Evolutionary conservation across 257 asterid species (phyloP), one percentile per base, ranked within the genome.

Genomic region (Primulina eburnea): DNA sequence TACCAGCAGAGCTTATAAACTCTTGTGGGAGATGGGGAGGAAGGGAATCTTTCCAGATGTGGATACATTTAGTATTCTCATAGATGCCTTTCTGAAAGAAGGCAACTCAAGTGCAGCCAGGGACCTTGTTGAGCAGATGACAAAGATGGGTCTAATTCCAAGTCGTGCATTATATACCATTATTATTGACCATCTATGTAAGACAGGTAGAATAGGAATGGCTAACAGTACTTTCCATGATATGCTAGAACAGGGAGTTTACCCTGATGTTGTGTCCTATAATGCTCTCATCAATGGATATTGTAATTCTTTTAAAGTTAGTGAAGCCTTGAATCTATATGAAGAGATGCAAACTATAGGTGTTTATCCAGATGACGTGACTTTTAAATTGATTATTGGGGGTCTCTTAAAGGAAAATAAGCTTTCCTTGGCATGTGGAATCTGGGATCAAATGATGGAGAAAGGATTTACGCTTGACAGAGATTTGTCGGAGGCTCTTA

Each of bases 401-500:
- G 97, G 96, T 75, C 90, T 90, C 64, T 70, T 93, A 76, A 87
- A 76, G 75, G 96, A 87, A 78, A 87, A 81, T 55, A 86, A 85
- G 71, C 71, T 85, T 70, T 66, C 87, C 38, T 69, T 76, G 85
- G 99, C 99, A 63, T 85, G 90, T 83, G 80, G 83, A 52, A 75
- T 91, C 43, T 94, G 99, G 99, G 97, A 91, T 78, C 88, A 80
- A 62, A 91, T 94, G 97, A 89, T 94, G 97, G 96, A 82, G 80
- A 88, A 82, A 79, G 99, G 99, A 33, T 91, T 86, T 80, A 85
- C 96, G 5, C 97, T 91, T 73, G 96, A 94, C 62, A 80, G 83
- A 72, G 86, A 88, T 85, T 77, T 89, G 67, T 89, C 97, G 4
- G 85, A 84, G 74, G 76, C 82, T 71, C 92, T 94, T 66, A 81